Conservation (phyloP, 163 green algal genomes). For the Scenedesmus sp. region DNA sequence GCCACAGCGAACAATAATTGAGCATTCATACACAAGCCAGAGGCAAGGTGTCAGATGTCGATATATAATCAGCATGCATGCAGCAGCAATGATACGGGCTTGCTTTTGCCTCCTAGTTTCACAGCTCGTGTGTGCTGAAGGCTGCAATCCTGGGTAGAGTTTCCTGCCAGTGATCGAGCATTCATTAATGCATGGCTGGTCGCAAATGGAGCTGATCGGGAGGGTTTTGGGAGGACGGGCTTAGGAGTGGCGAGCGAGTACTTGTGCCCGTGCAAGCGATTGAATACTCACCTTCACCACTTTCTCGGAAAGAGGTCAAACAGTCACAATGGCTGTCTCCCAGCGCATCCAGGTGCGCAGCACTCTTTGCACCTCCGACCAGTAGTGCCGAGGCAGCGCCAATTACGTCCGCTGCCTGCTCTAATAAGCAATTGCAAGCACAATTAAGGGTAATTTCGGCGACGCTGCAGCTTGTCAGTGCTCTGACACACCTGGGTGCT, state of each 20-base stretch:
- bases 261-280: background rate
- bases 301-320: conserved; percentile 17
- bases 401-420: background rate
- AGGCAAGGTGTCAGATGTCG: too few species aligned
- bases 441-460: background rate
- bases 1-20: too few species aligned
- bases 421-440: background rate
- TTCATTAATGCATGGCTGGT: background rate
- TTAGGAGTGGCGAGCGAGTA: background rate
- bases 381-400: background rate
- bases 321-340: conserved; percentile 24
- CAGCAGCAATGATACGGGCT: background rate
- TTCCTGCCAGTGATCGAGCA: background rate
- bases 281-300: background rate
- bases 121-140: background rate
- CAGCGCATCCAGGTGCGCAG: conserved; percentile 17
- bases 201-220: background rate
- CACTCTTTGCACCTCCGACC: conserved; percentile 10
- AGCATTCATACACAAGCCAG: too few species aligned
- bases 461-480: background rate
- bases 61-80: too few species aligned
- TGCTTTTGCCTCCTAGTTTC: background rate
- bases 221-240: background rate
- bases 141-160: too few species aligned
- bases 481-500: conserved; percentile 10